Evolutionary conservation across 139 green algal genomes (phyloP).

Genomic region (Medakamo hakoo): DNA sequence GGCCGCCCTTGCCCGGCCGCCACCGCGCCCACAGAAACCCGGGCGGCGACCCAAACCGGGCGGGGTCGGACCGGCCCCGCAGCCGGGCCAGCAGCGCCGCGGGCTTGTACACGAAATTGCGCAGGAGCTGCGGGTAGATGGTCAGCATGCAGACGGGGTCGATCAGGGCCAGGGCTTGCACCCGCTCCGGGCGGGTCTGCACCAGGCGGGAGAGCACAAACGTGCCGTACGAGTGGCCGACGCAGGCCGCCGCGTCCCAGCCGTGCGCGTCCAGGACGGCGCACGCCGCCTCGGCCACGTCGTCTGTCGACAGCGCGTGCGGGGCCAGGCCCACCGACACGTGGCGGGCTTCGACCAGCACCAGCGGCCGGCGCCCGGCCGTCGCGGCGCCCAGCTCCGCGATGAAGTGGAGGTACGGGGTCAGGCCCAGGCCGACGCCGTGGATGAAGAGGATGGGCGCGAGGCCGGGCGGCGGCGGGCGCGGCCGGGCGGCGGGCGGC

Average conservation of each 20-base stretch:
- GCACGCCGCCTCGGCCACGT: constrained; percentile 11
- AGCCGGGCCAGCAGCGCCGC: neutral
- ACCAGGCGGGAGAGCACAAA: constrained; percentile 22
- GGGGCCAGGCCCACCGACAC: neutral
- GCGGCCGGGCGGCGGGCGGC: neutral
- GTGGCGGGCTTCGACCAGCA: constrained; percentile 8
- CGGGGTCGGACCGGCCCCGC: no score
- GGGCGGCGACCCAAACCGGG: no score
- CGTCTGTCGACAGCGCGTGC: constrained; percentile 14
- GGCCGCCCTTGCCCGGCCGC: no score
- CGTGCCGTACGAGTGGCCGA: constrained; percentile 33
- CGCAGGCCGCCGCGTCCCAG: constrained; percentile 11
- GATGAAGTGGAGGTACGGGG: constrained; percentile 27
- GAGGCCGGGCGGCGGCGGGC: no score
- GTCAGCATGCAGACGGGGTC: constrained; percentile 36
- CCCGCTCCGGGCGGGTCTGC: constrained; percentile 15
- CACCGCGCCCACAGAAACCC: no score
- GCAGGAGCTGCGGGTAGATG: constrained; percentile 31
- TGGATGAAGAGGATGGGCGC: constrained; percentile 34
- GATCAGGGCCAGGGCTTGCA: constrained; percentile 17
- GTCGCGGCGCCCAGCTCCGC: constrained; percentile 14
- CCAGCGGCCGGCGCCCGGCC: constrained; percentile 8
- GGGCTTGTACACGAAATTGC: constrained; percentile 33
- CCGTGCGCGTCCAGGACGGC: constrained; percentile 10
- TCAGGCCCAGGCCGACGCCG: constrained; percentile 28